A percentile compares a stretch with the other conserved stretches of the same genome.
phyloP scores from a whole-genome alignment of 768 basidiomycete species.

The Pleurotus tuoliensis region DNA sequence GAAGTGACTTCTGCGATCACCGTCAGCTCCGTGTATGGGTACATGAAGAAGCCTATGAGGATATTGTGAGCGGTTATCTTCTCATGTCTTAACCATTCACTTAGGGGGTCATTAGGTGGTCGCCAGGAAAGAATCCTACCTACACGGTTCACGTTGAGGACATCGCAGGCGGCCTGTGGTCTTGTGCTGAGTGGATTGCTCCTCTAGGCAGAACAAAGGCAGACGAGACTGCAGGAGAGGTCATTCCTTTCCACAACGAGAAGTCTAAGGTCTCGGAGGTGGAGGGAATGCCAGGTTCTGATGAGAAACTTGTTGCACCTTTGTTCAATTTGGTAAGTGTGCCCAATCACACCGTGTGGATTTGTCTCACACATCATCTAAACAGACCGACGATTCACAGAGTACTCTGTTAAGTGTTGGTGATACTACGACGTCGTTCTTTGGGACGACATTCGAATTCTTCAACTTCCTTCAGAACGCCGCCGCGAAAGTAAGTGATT shows the following conservation, averaged over 20 bases:
- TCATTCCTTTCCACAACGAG: conserved; percentile 64
- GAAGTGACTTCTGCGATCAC: conserved; percentile 69
- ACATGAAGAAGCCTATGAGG: conserved; percentile 82
- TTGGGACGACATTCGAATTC: conserved; percentile 79
- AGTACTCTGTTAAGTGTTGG: conserved; percentile 66
- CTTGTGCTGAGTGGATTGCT: conserved; percentile 74
- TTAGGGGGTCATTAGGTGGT: conserved; percentile 51
- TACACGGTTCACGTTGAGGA: conserved; percentile 79
- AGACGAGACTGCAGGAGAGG: conserved; percentile 60
- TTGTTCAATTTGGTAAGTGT: conserved; percentile 76
- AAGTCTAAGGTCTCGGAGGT: conserved; percentile 65
- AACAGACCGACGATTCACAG: conserved; percentile 71
- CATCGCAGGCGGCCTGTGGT: conserved; percentile 73
- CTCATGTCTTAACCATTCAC: neutral
- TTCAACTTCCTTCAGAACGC: conserved; percentile 68
- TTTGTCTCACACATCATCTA: neutral
- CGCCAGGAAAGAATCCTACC: conserved; percentile 70
- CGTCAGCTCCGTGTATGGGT: conserved; percentile 76
- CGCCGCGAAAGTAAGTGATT: conserved; percentile 54
- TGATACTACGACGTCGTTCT: conserved; percentile 62
- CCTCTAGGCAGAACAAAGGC: conserved; percentile 61
- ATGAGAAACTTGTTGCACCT: conserved; percentile 61
- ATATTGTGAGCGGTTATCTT: conserved; percentile 51
- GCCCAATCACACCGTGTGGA: neutral
- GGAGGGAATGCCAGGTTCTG: conserved; percentile 53